Percentiles rank a stretch among this genome's conserved stretches.
phyloP scores from a whole-genome alignment of 352 stramenopile genomes.

The Globisporangium parvum region DNA sequence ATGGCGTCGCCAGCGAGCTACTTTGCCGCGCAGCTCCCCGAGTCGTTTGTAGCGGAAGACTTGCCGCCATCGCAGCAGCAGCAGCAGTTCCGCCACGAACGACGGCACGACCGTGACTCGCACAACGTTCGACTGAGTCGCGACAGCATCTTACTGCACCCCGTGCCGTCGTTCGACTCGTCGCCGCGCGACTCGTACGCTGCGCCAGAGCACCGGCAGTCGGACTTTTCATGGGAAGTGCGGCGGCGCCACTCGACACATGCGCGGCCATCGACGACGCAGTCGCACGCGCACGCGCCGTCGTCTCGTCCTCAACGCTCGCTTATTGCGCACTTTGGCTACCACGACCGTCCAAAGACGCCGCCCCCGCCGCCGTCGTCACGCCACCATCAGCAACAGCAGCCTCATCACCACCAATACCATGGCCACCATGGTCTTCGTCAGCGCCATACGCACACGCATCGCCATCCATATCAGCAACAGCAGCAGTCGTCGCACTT shows the following conservation, averaged over 20 bases:
- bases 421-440: slow-evolving; percentile 12
- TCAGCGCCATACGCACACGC: too few relatives aligned
- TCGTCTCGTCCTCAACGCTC: background rate
- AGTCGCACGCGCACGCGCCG: background rate
- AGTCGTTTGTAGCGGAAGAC: slow-evolving; percentile 9
- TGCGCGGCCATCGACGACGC: background rate
- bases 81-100: slow-evolving; percentile 18
- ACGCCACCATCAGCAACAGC: slow-evolving; percentile 25
- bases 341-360: background rate
- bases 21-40: slow-evolving; percentile 14
- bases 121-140: slow-evolving; percentile 18
- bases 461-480: slow-evolving; percentile 16
- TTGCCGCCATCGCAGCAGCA: slow-evolving; percentile 9
- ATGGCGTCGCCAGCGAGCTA: slow-evolving; percentile 7
- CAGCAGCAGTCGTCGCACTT: slow-evolving; percentile 20
- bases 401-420: slow-evolving; percentile 21
- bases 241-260: background rate
- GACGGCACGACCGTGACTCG: slow-evolving; percentile 1
- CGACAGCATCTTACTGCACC: slow-evolving; percentile 26
- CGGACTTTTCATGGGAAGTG: slow-evolving; percentile 4
- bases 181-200: slow-evolving; percentile 7
- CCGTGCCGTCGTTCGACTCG: slow-evolving; percentile 15
- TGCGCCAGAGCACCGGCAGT: slow-evolving; percentile 12
- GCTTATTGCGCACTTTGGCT: background rate
- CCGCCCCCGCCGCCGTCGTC: slow-evolving; percentile 1